phyloP scores from a whole-genome alignment of 1,139 yeast species.

The Saccharomyces pastorianus region DNA sequence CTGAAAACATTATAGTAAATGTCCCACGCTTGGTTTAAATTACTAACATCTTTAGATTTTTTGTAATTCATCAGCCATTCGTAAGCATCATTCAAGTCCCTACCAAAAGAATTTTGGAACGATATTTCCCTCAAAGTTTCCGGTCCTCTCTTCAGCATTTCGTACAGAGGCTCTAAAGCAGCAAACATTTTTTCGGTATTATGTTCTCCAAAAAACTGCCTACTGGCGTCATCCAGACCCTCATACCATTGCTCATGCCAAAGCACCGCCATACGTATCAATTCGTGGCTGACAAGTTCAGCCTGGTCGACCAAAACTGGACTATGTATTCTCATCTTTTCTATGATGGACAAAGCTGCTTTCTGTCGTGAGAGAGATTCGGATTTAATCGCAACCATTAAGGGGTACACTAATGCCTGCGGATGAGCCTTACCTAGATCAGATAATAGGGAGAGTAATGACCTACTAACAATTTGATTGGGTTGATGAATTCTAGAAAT shows the following conservation, averaged over 20 bases:
- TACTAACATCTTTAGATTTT: conserved; percentile 76
- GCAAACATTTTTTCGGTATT: conserved; percentile 92
- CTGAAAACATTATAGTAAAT: conserved; percentile 89
- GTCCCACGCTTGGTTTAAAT: conserved; percentile 96
- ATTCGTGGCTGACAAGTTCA: conserved; percentile 85
- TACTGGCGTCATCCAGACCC: conserved; percentile 92
- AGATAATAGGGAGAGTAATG: conserved; percentile 71
- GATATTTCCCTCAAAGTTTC: conserved; percentile 90
- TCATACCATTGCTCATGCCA: conserved; percentile 99
- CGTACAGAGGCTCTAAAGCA: conserved; percentile 82
- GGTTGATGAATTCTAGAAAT: conserved; percentile 96
- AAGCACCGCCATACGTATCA: conserved; percentile 87
- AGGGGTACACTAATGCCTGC: conserved; percentile 89
- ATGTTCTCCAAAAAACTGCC: conserved; percentile 89
- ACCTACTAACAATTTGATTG: conserved; percentile 70
- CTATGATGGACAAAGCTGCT: conserved; percentile 87
- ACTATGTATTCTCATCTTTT: conserved; percentile 85
- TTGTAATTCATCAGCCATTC: conserved; percentile 88
- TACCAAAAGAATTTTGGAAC: conserved; percentile 86
- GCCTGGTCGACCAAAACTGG: conserved; percentile 83
- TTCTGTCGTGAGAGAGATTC: conserved; percentile 82
- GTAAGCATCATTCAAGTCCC: conserved; percentile 86
- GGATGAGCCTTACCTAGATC: conserved; percentile 95
- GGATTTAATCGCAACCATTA: conserved; percentile 92
- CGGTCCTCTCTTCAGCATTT: conserved; percentile 76